Conservation (phyloP, 176 grass and related monocot species). For the Musa schizocarpa region DNA sequence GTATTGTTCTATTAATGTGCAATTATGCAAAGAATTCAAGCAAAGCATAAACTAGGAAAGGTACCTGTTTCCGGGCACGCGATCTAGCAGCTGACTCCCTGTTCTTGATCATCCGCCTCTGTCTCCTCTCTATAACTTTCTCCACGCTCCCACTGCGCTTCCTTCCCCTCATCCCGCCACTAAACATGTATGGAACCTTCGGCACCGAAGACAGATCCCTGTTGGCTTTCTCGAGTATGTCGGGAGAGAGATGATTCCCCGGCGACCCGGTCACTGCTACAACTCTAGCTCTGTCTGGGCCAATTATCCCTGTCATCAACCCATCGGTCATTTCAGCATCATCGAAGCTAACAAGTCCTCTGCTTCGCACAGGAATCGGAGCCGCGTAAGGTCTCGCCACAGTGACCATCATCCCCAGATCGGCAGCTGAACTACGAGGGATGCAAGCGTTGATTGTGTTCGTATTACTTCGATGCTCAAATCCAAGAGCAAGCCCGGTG, state of each 20-base stretch:
- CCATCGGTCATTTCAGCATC: not conserved
- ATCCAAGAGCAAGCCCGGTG: not conserved
- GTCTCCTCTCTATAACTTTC: conserved; percentile 37
- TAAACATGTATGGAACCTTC: not conserved
- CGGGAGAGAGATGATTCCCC: not conserved
- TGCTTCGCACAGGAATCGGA: not conserved
- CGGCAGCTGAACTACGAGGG: not conserved
- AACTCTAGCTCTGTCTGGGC: not conserved
- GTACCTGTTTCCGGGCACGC: conserved; percentile 2
- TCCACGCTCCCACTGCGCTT: conserved; percentile 43
- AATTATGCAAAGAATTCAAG: not conserved
- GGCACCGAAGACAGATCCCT: not conserved
- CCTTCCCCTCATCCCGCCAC: conserved; percentile 43
- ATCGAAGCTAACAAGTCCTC: not conserved
- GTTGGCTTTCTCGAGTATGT: not conserved
- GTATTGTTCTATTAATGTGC: not conserved
- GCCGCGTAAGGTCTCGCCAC: not conserved
- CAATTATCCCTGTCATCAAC: not conserved
- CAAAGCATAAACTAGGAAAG: not conserved
- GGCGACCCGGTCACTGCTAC: not conserved
- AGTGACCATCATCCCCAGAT: not conserved
- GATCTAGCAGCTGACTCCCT: conserved; percentile 16
- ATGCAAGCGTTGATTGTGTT: not conserved
- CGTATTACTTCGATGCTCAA: not conserved
- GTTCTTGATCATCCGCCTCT: conserved; percentile 14